phyloP scores from a whole-genome alignment of 352 stramenopile species.

The Pythium biforme region DNA sequence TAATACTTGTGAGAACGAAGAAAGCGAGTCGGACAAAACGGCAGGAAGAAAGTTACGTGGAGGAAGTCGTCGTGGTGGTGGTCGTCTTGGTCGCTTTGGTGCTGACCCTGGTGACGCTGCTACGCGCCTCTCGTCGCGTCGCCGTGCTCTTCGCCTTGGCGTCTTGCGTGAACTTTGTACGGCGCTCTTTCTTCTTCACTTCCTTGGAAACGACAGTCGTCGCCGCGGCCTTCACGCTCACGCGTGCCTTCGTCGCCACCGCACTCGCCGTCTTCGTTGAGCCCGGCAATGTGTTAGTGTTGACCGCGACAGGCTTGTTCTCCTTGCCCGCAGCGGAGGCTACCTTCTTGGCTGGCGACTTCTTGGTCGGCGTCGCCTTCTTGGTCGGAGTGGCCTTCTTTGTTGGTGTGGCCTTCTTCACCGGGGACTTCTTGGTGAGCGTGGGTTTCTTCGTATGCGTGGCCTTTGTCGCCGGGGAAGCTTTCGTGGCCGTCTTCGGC shows the following conservation, averaged over 20 bases:
- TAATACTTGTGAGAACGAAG: background rate
- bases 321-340: background rate
- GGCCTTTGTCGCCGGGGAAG: constrained; percentile 9
- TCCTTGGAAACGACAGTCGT: constrained; percentile 7
- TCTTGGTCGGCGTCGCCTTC: constrained; percentile 1
- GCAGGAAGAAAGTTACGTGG: background rate
- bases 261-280: constrained; percentile 6
- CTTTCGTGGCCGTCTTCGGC: constrained; percentile 19
- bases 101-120: background rate
- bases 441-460: constrained; percentile 11
- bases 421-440: constrained; percentile 8
- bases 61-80: background rate
- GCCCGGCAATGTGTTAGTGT: constrained; percentile 3
- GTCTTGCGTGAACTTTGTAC: constrained; percentile 40
- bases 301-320: constrained; percentile 5
- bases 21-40: too few species aligned
- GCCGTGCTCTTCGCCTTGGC: constrained; percentile 32
- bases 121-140: constrained; percentile 8
- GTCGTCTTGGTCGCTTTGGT: background rate
- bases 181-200: constrained; percentile 36
- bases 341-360: constrained; percentile 2
- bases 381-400: constrained; percentile 19
- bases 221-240: constrained; percentile 33
- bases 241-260: constrained; percentile 22
- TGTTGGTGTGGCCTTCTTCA: constrained; percentile 1